Evolutionary conservation across 306 rosid species (phyloP).

Genomic region (Gillenia trifoliata): DNA sequence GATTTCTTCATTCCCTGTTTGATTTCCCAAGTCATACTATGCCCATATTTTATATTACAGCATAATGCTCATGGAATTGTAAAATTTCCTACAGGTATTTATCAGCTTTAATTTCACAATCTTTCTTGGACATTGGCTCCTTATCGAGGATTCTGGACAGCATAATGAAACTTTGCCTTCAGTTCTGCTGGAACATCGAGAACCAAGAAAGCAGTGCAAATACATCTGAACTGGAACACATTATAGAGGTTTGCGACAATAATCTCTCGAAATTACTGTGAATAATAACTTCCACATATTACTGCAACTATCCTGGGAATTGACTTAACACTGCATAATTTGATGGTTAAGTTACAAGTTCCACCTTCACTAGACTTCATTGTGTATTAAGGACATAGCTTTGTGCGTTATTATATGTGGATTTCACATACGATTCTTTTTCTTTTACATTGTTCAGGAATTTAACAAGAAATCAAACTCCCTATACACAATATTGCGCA

Average conservation of each 20-base stretch:
- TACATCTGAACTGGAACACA: conserved; percentile 77
- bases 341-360: background rate
- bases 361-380: background rate
- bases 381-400: background rate
- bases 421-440: background rate
- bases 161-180: conserved; percentile 95
- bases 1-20: background rate
- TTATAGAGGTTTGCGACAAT: conserved; percentile 59
- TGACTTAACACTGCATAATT: background rate
- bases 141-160: conserved; percentile 94
- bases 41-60: background rate
- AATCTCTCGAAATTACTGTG: background rate
- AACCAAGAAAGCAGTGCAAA: conserved; percentile 73
- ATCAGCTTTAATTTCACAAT: conserved; percentile 85
- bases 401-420: background rate
- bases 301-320: background rate
- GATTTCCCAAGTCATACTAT: background rate
- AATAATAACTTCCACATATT: background rate
- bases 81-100: conserved; percentile 53
- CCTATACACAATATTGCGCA: conserved; percentile 85
- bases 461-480: conserved; percentile 98
- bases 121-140: conserved; percentile 96
- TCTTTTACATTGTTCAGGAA: conserved; percentile 47
- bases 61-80: background rate
- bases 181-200: conserved; percentile 87